phyloP scores from a whole-genome alignment of 257 asterid species.

The Rauvolfia tetraphylla region DNA sequence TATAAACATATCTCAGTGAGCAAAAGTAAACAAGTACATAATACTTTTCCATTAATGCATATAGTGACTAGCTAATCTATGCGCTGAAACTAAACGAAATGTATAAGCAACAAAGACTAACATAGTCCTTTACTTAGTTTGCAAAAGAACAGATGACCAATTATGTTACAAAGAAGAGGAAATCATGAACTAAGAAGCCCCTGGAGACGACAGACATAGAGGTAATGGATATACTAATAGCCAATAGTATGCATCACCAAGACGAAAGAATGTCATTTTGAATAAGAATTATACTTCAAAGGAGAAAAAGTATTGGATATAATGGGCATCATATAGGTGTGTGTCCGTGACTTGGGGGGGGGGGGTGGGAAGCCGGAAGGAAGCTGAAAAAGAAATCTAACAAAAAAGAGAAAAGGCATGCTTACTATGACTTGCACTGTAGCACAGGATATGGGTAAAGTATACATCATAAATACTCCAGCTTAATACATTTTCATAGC shows the following conservation, averaged over 20 bases:
- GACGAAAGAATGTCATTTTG: neutral
- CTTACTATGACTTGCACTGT: neutral
- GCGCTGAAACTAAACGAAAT: neutral
- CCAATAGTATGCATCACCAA: neutral
- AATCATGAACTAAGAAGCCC: neutral
- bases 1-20: neutral
- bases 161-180: neutral
- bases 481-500: no score
- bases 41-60: neutral
- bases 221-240: neutral
- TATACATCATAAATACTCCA: neutral
- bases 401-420: neutral
- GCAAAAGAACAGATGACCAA: neutral
- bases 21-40: neutral
- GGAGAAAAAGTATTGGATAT: neutral
- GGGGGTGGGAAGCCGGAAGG: neutral
- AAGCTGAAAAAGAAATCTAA: neutral
- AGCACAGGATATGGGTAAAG: neutral
- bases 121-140: neutral
- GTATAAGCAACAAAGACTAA: neutral
- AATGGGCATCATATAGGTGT: neutral
- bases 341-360: neutral
- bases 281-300: neutral
- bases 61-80: slow-evolving; percentile 2
- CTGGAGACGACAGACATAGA: neutral